A percentile compares a stretch with the other conserved stretches of the same genome.
phyloP scores from a whole-genome alignment of 1,284 basidiomycete species.

The Tremellales sp. region DNA sequence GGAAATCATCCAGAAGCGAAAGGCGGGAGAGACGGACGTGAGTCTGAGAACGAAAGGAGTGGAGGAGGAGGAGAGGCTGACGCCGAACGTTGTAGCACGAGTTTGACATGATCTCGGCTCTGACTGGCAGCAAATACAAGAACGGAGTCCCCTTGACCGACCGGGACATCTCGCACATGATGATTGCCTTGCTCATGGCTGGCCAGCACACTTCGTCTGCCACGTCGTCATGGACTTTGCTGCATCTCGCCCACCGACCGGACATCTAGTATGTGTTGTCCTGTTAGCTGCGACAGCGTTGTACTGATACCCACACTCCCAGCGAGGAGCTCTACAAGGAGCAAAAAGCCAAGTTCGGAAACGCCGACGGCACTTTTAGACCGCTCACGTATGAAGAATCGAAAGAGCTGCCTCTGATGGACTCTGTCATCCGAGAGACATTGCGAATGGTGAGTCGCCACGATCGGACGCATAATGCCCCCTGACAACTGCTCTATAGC shows the following conservation, averaged over 20 bases:
- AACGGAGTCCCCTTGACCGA: slow-evolving; percentile 74
- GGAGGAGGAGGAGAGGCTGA: slow-evolving; percentile 2
- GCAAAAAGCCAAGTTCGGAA: slow-evolving; percentile 77
- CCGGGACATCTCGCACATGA: slow-evolving; percentile 92
- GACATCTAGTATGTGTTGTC: slow-evolving; percentile 63
- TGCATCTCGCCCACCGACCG: slow-evolving; percentile 78
- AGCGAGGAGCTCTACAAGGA: slow-evolving; percentile 81
- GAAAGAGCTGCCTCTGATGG: slow-evolving; percentile 75
- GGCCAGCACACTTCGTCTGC: slow-evolving; percentile 97
- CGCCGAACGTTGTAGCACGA: slow-evolving; percentile 57
- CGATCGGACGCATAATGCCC: slow-evolving; percentile 13
- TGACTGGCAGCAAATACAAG: slow-evolving; percentile 82
- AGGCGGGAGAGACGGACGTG: slow-evolving; percentile 53
- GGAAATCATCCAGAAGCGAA: slow-evolving; percentile 77
- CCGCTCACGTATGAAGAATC: slow-evolving; percentile 84
- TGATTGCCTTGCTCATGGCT: slow-evolving; percentile 94
- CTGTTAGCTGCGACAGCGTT: slow-evolving; percentile 1
- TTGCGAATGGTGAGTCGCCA: slow-evolving; percentile 58
- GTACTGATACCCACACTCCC: slow-evolving; percentile 6
- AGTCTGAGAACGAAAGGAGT: slow-evolving; percentile 19
- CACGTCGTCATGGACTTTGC: slow-evolving; percentile 84
- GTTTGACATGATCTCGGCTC: slow-evolving; percentile 88
- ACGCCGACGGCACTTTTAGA: slow-evolving; percentile 73
- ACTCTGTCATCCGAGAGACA: slow-evolving; percentile 88
- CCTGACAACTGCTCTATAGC: slow-evolving; percentile 38